Percentiles rank a stretch among this genome's conserved stretches.
Evolutionary conservation across 1,139 yeast species (phyloP).

Genomic region (Scheffersomyces cryptocercus): DNA sequence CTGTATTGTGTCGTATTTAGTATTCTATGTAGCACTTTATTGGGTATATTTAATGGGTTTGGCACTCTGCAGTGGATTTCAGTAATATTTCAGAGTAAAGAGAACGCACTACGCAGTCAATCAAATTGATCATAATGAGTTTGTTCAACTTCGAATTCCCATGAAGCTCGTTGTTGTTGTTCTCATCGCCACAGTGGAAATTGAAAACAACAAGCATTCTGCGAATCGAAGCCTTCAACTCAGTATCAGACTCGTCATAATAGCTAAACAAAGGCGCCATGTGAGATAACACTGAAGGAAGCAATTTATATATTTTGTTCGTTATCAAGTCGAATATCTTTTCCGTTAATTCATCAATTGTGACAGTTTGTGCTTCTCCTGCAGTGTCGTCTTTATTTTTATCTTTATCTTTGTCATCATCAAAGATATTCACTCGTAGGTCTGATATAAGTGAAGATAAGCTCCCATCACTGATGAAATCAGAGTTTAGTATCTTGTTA

Average conservation of each 20-base stretch:
- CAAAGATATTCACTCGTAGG: slow-evolving; percentile 22
- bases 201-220: slow-evolving; percentile 24
- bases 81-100: slow-evolving; percentile 27
- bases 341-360: slow-evolving; percentile 13
- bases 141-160: slow-evolving; percentile 26
- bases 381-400: slow-evolving; percentile 2
- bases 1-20: too few species aligned
- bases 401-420: slow-evolving; percentile 6
- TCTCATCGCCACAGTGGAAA: slow-evolving; percentile 8
- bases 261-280: slow-evolving; percentile 8
- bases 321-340: slow-evolving; percentile 14
- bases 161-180: slow-evolving; percentile 6
- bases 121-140: slow-evolving; percentile 27
- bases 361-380: slow-evolving; percentile 3
- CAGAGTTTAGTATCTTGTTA: slow-evolving; percentile 14
- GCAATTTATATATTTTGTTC: slow-evolving; percentile 9
- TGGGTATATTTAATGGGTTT: too few species aligned
- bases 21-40: too few species aligned
- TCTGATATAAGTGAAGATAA: slow-evolving; percentile 19
- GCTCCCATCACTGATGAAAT: slow-evolving; percentile 17
- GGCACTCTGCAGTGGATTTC: too few species aligned
- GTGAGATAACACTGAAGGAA: slow-evolving; percentile 6
- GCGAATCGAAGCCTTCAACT: slow-evolving; percentile 15
- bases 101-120: slow-evolving; percentile 31
- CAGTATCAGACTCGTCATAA: slow-evolving; percentile 17